phyloP scores from a whole-genome alignment of 2,329 filamentous ascomycete species.

The Thelonectria rubi region DNA sequence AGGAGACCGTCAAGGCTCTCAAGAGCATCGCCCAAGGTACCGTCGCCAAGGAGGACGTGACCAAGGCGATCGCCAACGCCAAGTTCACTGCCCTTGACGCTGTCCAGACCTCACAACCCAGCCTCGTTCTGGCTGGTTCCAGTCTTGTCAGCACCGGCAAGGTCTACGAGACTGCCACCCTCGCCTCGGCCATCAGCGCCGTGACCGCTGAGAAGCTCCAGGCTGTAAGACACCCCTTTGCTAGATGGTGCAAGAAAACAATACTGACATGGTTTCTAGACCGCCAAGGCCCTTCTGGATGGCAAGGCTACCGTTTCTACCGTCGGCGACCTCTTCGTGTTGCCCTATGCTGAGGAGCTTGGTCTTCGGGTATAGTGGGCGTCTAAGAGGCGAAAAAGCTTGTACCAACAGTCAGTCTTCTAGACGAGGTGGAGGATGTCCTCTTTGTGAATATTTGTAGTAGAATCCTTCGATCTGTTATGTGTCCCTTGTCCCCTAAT shows the following conservation, averaged over 20 bases:
- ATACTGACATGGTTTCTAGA: constrained; percentile 60
- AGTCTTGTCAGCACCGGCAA: constrained; percentile 84
- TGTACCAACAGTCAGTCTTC: constrained; percentile 56
- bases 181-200: constrained; percentile 79
- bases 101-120: constrained; percentile 79
- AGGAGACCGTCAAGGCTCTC: constrained; percentile 81
- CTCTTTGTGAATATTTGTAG: constrained; percentile 58
- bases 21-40: constrained; percentile 82
- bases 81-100: constrained; percentile 91
- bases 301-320: constrained; percentile 88
- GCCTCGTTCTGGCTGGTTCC: constrained; percentile 84
- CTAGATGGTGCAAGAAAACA: constrained; percentile 33
- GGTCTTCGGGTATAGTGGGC: constrained; percentile 87
- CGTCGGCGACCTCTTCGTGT: constrained; percentile 88
- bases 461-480: constrained; percentile 51
- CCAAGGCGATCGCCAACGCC: constrained; percentile 90
- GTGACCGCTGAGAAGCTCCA: constrained; percentile 88
- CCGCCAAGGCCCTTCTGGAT: constrained; percentile 86
- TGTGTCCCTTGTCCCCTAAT: constrained; percentile 25
- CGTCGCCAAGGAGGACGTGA: constrained; percentile 83
- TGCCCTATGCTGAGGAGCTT: constrained; percentile 94
- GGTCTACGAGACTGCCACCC: constrained; percentile 83
- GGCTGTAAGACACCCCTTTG: constrained; percentile 67
- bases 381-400: constrained; percentile 46
- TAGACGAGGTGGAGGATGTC: constrained; percentile 50